Percentiles rank a stretch among this genome's conserved stretches.
Evolutionary conservation across 495 filamentous ascomycete genomes (phyloP).

Genomic region (Penicillium cinerascens): DNA sequence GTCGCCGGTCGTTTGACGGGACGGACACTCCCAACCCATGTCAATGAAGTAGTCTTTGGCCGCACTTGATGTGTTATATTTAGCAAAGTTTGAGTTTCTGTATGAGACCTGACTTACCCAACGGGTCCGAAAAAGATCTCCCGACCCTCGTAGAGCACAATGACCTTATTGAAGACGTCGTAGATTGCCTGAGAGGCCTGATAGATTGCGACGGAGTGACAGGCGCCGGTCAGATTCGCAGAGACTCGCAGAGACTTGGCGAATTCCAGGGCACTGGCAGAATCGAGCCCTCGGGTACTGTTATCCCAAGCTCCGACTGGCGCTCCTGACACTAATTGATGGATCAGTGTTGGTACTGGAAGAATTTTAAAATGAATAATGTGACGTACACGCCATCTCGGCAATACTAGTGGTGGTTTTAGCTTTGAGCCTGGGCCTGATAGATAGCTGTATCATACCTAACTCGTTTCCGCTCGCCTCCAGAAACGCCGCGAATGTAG

Average conservation of each 20-base stretch:
- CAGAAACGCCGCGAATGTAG: slow-evolving; percentile 65
- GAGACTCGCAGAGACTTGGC: slow-evolving; percentile 68
- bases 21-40: slow-evolving; percentile 59
- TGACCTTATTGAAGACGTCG: slow-evolving; percentile 57
- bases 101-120: too few species aligned
- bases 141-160: slow-evolving; percentile 60
- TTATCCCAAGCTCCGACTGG: slow-evolving; percentile 82
- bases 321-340: slow-evolving; percentile 57
- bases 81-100: too few species aligned
- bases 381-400: slow-evolving; percentile 52
- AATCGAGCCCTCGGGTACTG: slow-evolving; percentile 78
- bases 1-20: slow-evolving; percentile 62
- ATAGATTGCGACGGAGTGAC: slow-evolving; percentile 78
- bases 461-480: slow-evolving; percentile 74
- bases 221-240: slow-evolving; percentile 68
- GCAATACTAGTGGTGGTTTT: slow-evolving; percentile 40
- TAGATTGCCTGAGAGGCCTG: slow-evolving; percentile 87
- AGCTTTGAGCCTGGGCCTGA: neutral
- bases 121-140: slow-evolving; percentile 64
- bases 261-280: slow-evolving; percentile 73
- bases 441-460: slow-evolving; percentile 20
- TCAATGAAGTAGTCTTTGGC: slow-evolving; percentile 60
- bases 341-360: neutral
- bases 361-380: neutral
- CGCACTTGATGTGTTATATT: slow-evolving; percentile 28